Evolutionary conservation across 352 stramenopile genomes (phyloP).

Genomic region (Phytophthora vignae): DNA sequence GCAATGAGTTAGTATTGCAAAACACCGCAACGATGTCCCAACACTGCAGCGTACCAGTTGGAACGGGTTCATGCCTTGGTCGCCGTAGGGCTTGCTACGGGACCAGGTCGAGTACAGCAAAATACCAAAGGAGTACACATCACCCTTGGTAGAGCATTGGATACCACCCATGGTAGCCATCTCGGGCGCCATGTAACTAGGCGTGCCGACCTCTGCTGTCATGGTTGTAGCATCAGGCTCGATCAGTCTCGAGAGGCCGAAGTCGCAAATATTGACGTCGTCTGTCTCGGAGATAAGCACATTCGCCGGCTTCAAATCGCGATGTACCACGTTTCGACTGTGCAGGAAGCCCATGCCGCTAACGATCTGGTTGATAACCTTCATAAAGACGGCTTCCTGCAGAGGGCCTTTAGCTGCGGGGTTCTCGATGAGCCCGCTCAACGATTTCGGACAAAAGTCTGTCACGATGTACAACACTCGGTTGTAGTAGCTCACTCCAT

Average conservation of each 20-base stretch:
- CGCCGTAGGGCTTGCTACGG: slow-evolving; percentile 88
- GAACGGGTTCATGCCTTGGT: slow-evolving; percentile 91
- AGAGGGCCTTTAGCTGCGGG: slow-evolving; percentile 69
- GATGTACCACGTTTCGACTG: slow-evolving; percentile 88
- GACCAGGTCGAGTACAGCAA: slow-evolving; percentile 91
- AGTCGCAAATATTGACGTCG: slow-evolving; percentile 95
- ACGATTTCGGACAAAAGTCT: slow-evolving; percentile 87
- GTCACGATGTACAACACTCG: slow-evolving; percentile 92
- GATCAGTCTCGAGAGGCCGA: slow-evolving; percentile 91
- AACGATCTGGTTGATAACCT: slow-evolving; percentile 91
- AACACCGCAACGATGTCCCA: background rate
- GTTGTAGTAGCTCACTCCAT: slow-evolving; percentile 92
- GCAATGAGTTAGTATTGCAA: background rate
- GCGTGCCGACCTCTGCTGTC: slow-evolving; percentile 89
- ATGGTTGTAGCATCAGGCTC: slow-evolving; percentile 88
- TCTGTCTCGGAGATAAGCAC: slow-evolving; percentile 93
- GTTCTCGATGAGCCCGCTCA: slow-evolving; percentile 88
- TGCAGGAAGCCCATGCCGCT: slow-evolving; percentile 92
- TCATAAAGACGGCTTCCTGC: slow-evolving; percentile 78
- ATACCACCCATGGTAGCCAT: slow-evolving; percentile 92
- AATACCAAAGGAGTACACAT: slow-evolving; percentile 90
- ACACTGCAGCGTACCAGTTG: slow-evolving; percentile 65
- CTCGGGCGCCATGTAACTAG: slow-evolving; percentile 92
- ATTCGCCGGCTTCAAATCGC: slow-evolving; percentile 95
- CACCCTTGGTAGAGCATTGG: slow-evolving; percentile 88